Evolutionary conservation across 768 basidiomycete genomes (phyloP), one percentile per base, ranked within the genome.

Genomic region (Strobilomyces echinocephalus): DNA sequence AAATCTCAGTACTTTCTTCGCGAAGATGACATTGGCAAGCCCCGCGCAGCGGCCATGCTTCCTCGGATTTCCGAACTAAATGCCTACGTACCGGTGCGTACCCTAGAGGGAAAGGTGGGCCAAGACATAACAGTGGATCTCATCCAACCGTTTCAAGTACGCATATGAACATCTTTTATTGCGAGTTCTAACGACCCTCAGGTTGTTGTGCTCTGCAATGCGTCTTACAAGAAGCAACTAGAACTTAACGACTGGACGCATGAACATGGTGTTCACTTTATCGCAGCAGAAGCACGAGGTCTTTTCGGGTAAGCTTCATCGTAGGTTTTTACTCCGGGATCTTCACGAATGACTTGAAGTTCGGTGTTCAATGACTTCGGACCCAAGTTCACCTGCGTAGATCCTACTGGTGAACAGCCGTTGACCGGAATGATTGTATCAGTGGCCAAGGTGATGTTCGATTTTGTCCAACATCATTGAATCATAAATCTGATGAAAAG

Each of bases 331-430:
- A 26, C 56, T 24, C 41, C 8, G 16, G 8, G 31, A 31, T 61
- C 8, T 45, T 45, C 26, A 54, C 44, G 47, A 30, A 59, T 48
- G 28, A 39, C 26, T 46, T 21, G 35, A 64, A 97, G 95, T 14
- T 87, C 90, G 54, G 86, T 87, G 14, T 99, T 99, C 79, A 95
- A 91, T 68, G 97, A 99, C 71, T 98, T 99, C 61, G 97, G 97
- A 7, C 72, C 85, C 24, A 91, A 91, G 69, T 99, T 98, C 67
- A 87, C 91, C 15, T 95, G 93, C 60, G 90, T 97, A 24, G 97
- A 99, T 67, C 86, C 93, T n/a, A 95, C 91, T n/a, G 97, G 97
- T 16, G 97, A 98, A 72, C 87, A 92, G 59, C 88, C 94, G 4
- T 76, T 97, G 53, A 79, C 83, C 2, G 97, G 97, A 18, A 97